Evolutionary conservation across 768 basidiomycete species (phyloP).

Genomic region (Boletus sensibilis): DNA sequence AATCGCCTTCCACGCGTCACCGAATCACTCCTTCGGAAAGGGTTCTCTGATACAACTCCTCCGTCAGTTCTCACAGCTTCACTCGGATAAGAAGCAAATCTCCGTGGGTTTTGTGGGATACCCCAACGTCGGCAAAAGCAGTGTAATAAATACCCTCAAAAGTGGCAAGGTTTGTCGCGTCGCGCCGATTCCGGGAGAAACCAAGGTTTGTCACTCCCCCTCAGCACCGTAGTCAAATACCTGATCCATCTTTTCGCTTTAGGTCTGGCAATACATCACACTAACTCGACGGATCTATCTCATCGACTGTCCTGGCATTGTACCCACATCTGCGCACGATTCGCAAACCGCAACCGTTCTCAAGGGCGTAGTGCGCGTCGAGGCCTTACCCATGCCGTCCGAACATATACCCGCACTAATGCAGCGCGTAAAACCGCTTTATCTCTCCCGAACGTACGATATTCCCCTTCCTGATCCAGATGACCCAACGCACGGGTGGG

Average conservation of each 20-base stretch:
- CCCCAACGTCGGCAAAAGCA: slow-evolving; percentile 97
- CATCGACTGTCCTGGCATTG: slow-evolving; percentile 98
- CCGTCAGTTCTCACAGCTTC: slow-evolving; percentile 93
- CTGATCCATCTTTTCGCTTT: neutral
- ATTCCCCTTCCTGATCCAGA: slow-evolving; percentile 61
- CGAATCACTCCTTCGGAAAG: slow-evolving; percentile 98
- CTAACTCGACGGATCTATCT: slow-evolving; percentile 95
- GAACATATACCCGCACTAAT: slow-evolving; percentile 90
- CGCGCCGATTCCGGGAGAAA: slow-evolving; percentile 97
- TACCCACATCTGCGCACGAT: slow-evolving; percentile 90
- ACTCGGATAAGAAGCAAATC: slow-evolving; percentile 99
- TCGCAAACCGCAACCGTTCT: slow-evolving; percentile 88
- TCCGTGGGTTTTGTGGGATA: slow-evolving; percentile 98
- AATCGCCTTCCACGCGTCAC: slow-evolving; percentile 97
- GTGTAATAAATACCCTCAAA: slow-evolving; percentile 98
- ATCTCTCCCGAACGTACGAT: slow-evolving; percentile 83
- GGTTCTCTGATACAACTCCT: slow-evolving; percentile 96
- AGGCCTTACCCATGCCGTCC: slow-evolving; percentile 88
- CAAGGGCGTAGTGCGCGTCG: slow-evolving; percentile 95
- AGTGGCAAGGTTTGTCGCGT: slow-evolving; percentile 96
- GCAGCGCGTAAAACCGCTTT: slow-evolving; percentile 88
- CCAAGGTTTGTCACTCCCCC: slow-evolving; percentile 53
- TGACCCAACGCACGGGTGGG: slow-evolving; percentile 55
- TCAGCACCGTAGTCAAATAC: neutral
- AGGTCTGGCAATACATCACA: slow-evolving; percentile 99